Conservation (phyloP, 768 basidiomycete genomes). For the Boletus patriciae region DNA sequence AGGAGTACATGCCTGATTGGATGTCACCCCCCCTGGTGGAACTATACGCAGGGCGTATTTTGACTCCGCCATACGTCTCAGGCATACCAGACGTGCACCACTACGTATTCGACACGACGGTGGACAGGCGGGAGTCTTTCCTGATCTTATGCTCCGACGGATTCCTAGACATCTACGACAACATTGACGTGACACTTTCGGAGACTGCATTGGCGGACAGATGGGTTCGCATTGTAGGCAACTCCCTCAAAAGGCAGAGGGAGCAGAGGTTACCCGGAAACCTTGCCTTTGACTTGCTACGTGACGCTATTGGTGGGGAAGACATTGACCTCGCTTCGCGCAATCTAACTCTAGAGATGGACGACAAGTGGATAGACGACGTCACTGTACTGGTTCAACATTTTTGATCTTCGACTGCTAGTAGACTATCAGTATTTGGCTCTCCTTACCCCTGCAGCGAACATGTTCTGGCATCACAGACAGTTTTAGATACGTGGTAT, state of each 20-base stretch:
- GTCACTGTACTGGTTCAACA: slow-evolving; percentile 47
- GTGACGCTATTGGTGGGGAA: slow-evolving; percentile 45
- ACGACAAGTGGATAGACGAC: slow-evolving; percentile 52
- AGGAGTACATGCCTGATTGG: slow-evolving; percentile 25
- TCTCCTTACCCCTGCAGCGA: not conserved
- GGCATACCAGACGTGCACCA: slow-evolving; percentile 42
- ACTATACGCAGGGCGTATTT: slow-evolving; percentile 36
- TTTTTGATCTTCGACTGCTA: slow-evolving; percentile 22
- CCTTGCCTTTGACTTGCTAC: slow-evolving; percentile 41
- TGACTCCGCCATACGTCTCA: slow-evolving; percentile 50
- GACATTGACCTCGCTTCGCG: slow-evolving; percentile 41
- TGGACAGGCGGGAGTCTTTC: slow-evolving; percentile 24
- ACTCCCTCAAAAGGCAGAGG: slow-evolving; percentile 21
- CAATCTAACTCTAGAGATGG: slow-evolving; percentile 50
- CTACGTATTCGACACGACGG: slow-evolving; percentile 25
- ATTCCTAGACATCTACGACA: slow-evolving; percentile 42
- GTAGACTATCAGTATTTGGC: not conserved
- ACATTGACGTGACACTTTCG: slow-evolving; percentile 20
- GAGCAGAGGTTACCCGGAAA: slow-evolving; percentile 27
- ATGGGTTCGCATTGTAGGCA: slow-evolving; percentile 38
- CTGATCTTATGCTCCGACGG: slow-evolving; percentile 50
- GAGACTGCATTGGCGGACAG: slow-evolving; percentile 32
- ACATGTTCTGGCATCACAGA: not conserved
- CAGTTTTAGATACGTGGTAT: slow-evolving; percentile 10
- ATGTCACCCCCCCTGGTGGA: slow-evolving; percentile 14